Conservation (phyloP, 106 monocot genomes). For the Dioscorea zingiberensis region DNA sequence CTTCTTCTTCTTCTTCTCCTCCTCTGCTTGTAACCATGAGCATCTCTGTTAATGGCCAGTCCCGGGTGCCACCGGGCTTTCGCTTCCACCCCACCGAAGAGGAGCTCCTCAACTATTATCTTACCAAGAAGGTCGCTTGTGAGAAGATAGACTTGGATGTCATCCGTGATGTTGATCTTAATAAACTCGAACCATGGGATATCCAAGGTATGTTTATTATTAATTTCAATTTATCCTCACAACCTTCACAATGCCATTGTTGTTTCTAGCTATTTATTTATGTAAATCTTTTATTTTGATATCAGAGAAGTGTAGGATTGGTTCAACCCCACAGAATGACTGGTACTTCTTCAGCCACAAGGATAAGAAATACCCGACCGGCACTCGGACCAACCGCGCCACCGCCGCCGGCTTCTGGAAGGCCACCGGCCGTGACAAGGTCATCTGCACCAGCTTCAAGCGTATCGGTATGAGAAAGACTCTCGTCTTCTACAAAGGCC, state of each 20-base stretch:
- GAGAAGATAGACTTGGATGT: conserved; percentile 89
- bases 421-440: conserved; percentile 93
- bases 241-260: too few relatives aligned
- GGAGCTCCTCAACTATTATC: conserved; percentile 88
- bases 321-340: conserved; percentile 90
- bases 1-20: background rate
- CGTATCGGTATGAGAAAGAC: conserved; percentile 98
- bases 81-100: conserved; percentile 96
- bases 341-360: conserved; percentile 99
- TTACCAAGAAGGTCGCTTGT: conserved; percentile 75
- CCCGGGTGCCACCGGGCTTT: conserved; percentile 84
- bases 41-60: conserved; percentile 83
- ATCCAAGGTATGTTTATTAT: conserved; percentile 56
- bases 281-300: too few relatives aligned
- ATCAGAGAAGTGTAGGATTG: conserved; percentile 89
- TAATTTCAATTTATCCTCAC: too few relatives aligned
- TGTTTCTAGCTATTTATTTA: too few relatives aligned
- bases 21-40: conserved; percentile 67
- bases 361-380: conserved; percentile 98
- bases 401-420: conserved; percentile 98
- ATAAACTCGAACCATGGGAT: conserved; percentile 97
- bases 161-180: conserved; percentile 89
- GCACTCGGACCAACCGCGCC: conserved; percentile 85
- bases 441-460: conserved; percentile 55
- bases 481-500: conserved; percentile 88